Base-by-base conservation (phyloP, 192 early-diverging fungal genomes). In the Coemansia sp. region DNA sequence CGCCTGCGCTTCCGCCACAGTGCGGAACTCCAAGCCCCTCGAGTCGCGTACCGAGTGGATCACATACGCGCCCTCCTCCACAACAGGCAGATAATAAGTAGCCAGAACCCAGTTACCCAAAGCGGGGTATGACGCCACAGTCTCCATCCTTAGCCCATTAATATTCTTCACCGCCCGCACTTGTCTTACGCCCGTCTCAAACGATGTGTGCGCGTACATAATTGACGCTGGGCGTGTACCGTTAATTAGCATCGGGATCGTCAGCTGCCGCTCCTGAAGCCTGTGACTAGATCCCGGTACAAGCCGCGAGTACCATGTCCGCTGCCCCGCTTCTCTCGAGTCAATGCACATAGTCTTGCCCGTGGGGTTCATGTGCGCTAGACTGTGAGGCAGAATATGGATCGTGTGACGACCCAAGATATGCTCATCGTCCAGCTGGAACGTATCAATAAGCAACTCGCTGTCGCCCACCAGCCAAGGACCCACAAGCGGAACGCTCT, bases 391-490 rank as follows among this genome's bases (percentile, higher is more conserved):
- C 62, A 85, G 58, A 53, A 85, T 63, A 46, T 85, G 83, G 43
- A 85, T 80, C 13, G 83, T 85, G 53, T 85, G 83, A 3, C 78
- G 69, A 7, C 83, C 83, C 66, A 85, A 71, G 62, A 85, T 85
- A 36, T 80, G 83, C 46, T 75, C 81, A 15, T 73, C 73, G 55
- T 84, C 68, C 13, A 84, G 71, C 65, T 70, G 73, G 46, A 84
- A 84, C 29, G 64, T 70, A 38, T 84, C 76, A 33, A 84, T 84
- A 33, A 84, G 70, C 41, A 84, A 57, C 16, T 84, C 81, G 68
- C 71, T 84, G 71, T 84, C 81, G 65, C 81, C 81, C 6, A 84
- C 81, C 12, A 79, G 58, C 15, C 75, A 73, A 5, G 76, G 76
- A 0, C 81, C 81, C 18, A 84, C 49, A 50, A 64, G 49, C n/a